These are phyloP conservation scores for Cystobasidium slooffiae DNA, from an alignment of 1,284 basidiomycete species.

Conservation along the genomic window DNA sequence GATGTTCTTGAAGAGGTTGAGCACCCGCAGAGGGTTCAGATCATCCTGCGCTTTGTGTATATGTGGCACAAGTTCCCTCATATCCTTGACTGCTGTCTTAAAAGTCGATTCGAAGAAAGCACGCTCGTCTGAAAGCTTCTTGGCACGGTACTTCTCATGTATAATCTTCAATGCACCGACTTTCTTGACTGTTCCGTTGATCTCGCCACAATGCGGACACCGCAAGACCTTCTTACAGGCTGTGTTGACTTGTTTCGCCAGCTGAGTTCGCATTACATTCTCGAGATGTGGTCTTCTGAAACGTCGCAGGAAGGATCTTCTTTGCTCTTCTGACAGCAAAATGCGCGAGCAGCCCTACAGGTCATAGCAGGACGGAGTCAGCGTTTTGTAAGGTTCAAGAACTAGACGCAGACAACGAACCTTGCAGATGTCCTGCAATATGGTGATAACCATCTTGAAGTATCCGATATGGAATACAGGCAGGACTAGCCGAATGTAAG, in stretches of 20 bases:
- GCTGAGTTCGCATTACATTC: conserved; percentile 84
- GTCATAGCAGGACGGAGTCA: too few relatives aligned
- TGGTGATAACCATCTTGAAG: conserved; percentile 91
- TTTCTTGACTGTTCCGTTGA: conserved; percentile 97
- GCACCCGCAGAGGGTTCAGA: conserved; percentile 88
- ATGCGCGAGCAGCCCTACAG: conserved; percentile 88
- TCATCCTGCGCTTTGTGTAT: conserved; percentile 92
- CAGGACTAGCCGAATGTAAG: conserved; percentile 89
- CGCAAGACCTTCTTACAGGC: conserved; percentile 87
- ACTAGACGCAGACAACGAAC: conserved; percentile 59
- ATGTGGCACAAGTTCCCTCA: conserved; percentile 83
- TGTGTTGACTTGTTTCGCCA: conserved; percentile 87
- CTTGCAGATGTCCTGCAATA: conserved; percentile 96
- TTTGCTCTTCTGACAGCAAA: conserved; percentile 85
- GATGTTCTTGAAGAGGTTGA: conserved; percentile 91
- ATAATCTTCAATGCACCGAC: conserved; percentile 92
- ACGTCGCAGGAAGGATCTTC: conserved; percentile 79
- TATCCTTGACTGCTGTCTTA: conserved; percentile 76
- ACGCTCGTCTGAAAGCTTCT: conserved; percentile 64
- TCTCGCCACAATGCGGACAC: conserved; percentile 90
- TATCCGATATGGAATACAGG: conserved; percentile 97
- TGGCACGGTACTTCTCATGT: conserved; percentile 95
- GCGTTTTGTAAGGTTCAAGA: too few relatives aligned
- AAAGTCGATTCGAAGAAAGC: conserved; percentile 88
- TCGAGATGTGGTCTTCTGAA: conserved; percentile 91